Percentiles rank a stretch among this genome's conserved stretches.
Evolutionary conservation across 73 alveolate genomes (phyloP).

Genomic region (Paramecium primaurelia): DNA sequence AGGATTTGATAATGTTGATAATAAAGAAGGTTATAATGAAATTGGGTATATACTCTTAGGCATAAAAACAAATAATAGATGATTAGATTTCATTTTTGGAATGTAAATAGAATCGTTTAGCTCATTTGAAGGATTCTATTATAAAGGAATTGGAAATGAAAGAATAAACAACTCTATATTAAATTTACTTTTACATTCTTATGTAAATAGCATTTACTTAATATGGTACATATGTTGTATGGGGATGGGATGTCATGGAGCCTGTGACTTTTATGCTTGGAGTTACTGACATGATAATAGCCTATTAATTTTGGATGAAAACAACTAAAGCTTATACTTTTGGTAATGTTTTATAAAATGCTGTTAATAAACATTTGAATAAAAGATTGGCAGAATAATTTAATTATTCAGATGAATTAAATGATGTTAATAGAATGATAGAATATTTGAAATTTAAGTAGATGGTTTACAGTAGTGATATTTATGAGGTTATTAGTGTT

Average conservation of each 20-base stretch:
- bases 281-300: conserved; percentile 58
- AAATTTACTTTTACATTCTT: conserved; percentile 28
- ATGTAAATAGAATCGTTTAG: neutral
- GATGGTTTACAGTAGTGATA: conserved; percentile 2
- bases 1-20: neutral
- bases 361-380: conserved; percentile 20
- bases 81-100: neutral
- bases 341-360: conserved; percentile 30
- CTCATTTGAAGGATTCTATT: neutral
- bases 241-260: conserved; percentile 73
- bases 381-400: neutral
- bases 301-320: conserved; percentile 64
- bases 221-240: conserved; percentile 65
- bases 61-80: neutral
- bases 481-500: neutral
- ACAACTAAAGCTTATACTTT: conserved; percentile 38
- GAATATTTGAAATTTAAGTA: conserved; percentile 17
- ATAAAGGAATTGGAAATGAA: conserved; percentile 30
- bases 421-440: conserved; percentile 33
- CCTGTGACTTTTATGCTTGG: conserved; percentile 67
- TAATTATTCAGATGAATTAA: conserved; percentile 11
- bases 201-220: conserved; percentile 44
- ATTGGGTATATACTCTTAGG: neutral
- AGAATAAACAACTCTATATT: conserved; percentile 11
- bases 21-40: conserved; percentile 6